These are phyloP conservation scores for Suaeda aralocaspica DNA, from an alignment of 148 eudicot species.

Conservation along the genomic window DNA sequence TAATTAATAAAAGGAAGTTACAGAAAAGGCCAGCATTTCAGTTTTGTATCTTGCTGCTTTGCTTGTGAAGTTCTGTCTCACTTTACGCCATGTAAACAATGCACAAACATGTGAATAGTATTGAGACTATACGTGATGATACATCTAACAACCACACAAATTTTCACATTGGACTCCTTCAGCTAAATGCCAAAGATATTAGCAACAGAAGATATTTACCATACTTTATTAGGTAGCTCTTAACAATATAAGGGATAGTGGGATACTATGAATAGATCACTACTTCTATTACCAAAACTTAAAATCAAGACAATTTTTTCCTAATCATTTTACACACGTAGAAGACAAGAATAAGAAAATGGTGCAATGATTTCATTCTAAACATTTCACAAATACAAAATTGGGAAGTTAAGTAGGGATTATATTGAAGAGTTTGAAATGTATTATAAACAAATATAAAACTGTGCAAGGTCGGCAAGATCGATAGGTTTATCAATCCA, in stretches of 20 bases:
- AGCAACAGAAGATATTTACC: conserved; percentile 1
- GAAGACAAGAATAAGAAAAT: neutral
- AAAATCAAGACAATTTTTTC: too few species aligned
- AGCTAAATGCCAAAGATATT: conserved; percentile 11
- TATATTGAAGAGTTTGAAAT: too few species aligned
- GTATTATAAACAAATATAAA: too few species aligned
- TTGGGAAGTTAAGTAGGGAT: too few species aligned
- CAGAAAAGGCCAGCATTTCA: conserved; percentile 15
- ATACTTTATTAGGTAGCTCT: conserved; percentile 7
- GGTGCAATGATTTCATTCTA: neutral
- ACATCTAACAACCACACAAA: conserved; percentile 3
- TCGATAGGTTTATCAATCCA: too few species aligned
- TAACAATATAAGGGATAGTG: neutral
- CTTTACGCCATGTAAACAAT: conserved; percentile 15
- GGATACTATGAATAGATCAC: conserved; percentile 1
- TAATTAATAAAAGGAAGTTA: neutral
- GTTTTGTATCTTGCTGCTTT: conserved; percentile 2
- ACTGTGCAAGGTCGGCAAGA: too few species aligned
- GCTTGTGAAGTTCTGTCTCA: conserved; percentile 1
- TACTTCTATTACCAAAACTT: neutral
- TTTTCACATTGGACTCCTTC: conserved; percentile 17
- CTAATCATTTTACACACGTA: too few species aligned
- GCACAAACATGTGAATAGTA: conserved; percentile 18
- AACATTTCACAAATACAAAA: too few species aligned
- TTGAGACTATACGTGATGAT: conserved; percentile 13